Conservation (phyloP, 1,139 yeast genomes). For the Pichia cactophila region DNA sequence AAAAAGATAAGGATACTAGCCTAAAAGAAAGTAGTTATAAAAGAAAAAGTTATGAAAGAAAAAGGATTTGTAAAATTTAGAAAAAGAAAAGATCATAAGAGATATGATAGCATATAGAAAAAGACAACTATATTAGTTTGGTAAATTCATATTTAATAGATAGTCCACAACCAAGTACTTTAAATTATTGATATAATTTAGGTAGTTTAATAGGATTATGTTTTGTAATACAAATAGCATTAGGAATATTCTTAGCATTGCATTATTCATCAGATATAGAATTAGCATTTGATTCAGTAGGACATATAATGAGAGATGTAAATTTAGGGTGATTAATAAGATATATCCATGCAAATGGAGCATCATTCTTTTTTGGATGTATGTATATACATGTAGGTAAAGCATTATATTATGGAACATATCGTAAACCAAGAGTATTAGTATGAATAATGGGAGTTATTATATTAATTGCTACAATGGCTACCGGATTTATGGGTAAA, state of each 20-base stretch:
- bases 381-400: too few relatives aligned
- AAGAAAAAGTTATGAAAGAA: background rate
- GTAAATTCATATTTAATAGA: background rate
- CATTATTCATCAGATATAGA: too few relatives aligned
- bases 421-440: too few relatives aligned
- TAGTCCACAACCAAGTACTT: background rate
- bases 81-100: conserved; percentile 3
- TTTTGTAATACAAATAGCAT: too few relatives aligned
- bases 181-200: too few relatives aligned
- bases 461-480: background rate
- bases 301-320: background rate
- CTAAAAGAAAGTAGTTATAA: background rate
- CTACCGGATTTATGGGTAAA: too few relatives aligned
- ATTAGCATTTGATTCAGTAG: background rate
- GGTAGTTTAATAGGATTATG: too few relatives aligned
- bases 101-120: conserved; percentile 8
- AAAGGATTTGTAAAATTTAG: conserved; percentile 4
- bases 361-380: background rate
- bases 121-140: conserved; percentile 6
- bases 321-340: too few relatives aligned
- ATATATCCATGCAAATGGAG: background rate
- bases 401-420: too few relatives aligned
- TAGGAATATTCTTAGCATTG: too few relatives aligned
- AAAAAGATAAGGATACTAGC: background rate
- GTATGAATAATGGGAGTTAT: too few relatives aligned